Conservation (phyloP, 768 basidiomycete genomes). For the Sutorius australiensis region DNA sequence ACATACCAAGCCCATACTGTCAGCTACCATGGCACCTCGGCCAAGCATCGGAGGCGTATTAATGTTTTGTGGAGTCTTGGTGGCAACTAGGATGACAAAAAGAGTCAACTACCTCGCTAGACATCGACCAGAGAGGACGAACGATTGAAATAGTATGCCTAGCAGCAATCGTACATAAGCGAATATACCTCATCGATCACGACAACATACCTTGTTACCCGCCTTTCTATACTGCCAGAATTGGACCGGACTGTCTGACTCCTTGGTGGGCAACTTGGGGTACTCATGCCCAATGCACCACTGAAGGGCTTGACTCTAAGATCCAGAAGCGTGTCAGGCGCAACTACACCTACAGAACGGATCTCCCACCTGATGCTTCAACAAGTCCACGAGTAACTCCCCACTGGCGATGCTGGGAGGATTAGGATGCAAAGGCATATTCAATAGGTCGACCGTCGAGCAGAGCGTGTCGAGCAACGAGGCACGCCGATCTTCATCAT, state of each 20-base stretch:
- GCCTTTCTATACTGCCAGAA: constrained; percentile 78
- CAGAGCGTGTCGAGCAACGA: constrained; percentile 70
- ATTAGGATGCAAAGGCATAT: constrained; percentile 63
- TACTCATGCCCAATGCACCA: constrained; percentile 86
- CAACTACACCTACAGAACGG: not conserved
- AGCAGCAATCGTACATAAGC: not conserved
- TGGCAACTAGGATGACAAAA: constrained; percentile 54
- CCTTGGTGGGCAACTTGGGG: constrained; percentile 64
- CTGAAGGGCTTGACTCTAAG: constrained; percentile 73
- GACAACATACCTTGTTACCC: constrained; percentile 46
- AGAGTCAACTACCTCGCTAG: not conserved
- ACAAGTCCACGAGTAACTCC: constrained; percentile 63
- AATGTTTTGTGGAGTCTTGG: constrained; percentile 68
- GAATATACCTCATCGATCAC: not conserved
- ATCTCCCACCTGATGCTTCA: constrained; percentile 71
- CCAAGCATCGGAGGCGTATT: constrained; percentile 57
- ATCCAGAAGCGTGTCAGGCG: not conserved
- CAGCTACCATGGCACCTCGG: constrained; percentile 82
- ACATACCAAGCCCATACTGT: constrained; percentile 76
- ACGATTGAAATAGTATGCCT: constrained; percentile 72
- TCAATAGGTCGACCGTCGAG: constrained; percentile 64
- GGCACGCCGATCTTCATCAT: constrained; percentile 68
- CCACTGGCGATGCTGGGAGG: constrained; percentile 71
- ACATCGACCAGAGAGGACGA: constrained; percentile 19
- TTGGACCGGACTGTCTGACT: constrained; percentile 73